Base-by-base conservation (phyloP, 352 stramenopile species). In the Phytophthora fragariaefolia region DNA sequence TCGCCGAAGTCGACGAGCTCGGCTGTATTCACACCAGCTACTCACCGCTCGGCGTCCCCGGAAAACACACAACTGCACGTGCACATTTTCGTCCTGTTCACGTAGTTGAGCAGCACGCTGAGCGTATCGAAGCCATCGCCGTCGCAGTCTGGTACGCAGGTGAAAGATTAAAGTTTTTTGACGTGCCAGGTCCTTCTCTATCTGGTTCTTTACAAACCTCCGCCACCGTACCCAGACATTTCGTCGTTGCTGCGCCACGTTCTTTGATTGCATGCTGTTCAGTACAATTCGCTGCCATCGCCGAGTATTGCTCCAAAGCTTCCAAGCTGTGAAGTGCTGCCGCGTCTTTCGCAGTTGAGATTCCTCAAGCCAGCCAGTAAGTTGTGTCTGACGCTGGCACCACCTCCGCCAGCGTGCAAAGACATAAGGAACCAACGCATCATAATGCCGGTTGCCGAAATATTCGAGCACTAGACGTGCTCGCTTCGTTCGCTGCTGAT, bases 401-500 rank as follows among this genome's bases (percentile, higher is more conserved):
- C 63, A 74, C 20, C 49, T 18, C 6, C 51, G 30, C 71, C 71
- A 79, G 1, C 26, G 23, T 23, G 43, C 15, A 1, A 84, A 23
- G 3, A 84, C 55, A 4, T 64, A 28, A 5, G 70, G 66, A 7
- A 83, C 48, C 5, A 63, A 27, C 13, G 9, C 58, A 38, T 84
- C 69, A 4, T 74, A 74, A 0, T 26, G 50, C 6, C 69, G 66
- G 55, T 84, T 84, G 1, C 24, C 17, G 18, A 81, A 82, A 32
- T 84, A 80, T 30, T 75, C 70, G 4, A 86, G 40, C n/a, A 77
- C 70, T 0, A 86, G 52, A 12, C 64, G 70, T 10, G 47, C 56
- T 20, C 75, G 60, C 30, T 86, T 84, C 6, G 43, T 20, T 3
- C 63, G 36, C 23, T 63, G 24, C 3, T 69, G 62, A 30, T 73